A percentile compares a stretch with the other conserved stretches of the same genome.
Conservation (phyloP, 2,329 filamentous ascomycete genomes). For the Kalaharituber pfeilii region DNA sequence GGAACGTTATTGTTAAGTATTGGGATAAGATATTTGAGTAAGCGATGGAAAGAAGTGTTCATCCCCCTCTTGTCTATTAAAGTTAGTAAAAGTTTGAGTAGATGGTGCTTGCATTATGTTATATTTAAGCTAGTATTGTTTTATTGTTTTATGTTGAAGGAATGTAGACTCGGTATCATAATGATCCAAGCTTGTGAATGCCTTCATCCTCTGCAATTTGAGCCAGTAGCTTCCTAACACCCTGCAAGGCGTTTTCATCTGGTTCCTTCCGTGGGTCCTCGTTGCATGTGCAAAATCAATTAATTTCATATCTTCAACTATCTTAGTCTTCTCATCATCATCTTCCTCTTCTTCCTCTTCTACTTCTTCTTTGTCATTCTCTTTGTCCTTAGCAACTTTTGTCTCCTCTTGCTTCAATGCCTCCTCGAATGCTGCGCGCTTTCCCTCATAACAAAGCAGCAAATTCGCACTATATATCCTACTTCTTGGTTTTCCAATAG, state of each 20-base stretch:
- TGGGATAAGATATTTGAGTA: constrained; percentile 13
- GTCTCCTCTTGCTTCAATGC: constrained; percentile 28
- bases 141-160: neutral
- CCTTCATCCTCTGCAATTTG: neutral
- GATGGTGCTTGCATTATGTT: no score
- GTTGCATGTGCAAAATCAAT: constrained; percentile 79
- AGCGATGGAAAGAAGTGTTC: no score
- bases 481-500: constrained; percentile 46
- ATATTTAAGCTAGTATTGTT: no score
- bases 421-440: constrained; percentile 37
- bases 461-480: constrained; percentile 51
- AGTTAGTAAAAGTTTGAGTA: no score
- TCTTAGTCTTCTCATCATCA: constrained; percentile 39
- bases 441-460: constrained; percentile 49
- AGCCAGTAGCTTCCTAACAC: constrained; percentile 63
- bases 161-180: neutral
- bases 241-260: constrained; percentile 65
- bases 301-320: constrained; percentile 63
- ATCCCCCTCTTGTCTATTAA: no score
- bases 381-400: neutral
- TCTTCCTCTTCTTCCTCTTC: constrained; percentile 38
- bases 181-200: neutral
- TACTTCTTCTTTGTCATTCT: constrained; percentile 27
- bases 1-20: constrained; percentile 7
- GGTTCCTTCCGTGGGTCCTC: constrained; percentile 65